These are phyloP conservation scores for Cucumis hystrix DNA, from an alignment of 306 rosid species.

Conservation along the genomic window DNA sequence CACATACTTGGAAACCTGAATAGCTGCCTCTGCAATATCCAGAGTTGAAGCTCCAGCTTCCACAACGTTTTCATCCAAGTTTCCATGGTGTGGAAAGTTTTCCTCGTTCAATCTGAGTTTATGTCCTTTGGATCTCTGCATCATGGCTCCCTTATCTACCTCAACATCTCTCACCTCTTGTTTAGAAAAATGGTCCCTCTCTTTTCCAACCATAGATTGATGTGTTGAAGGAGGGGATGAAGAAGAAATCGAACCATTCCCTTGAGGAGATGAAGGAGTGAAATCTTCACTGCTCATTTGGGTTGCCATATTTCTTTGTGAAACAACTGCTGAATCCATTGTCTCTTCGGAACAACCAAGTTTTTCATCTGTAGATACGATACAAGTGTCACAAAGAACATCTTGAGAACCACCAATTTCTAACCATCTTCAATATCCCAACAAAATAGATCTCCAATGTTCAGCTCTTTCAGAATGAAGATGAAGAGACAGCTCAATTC, in stretches of 20 bases:
- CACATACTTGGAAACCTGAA: constrained; percentile 47
- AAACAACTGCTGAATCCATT: constrained; percentile 15
- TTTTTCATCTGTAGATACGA: constrained; percentile 31
- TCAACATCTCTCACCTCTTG: constrained; percentile 66
- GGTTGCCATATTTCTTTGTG: constrained; percentile 50
- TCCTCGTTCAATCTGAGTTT: constrained; percentile 15
- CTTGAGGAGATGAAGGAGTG: constrained; percentile 17
- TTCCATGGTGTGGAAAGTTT: constrained; percentile 14
- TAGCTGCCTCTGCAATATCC: constrained; percentile 42
- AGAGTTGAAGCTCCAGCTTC: constrained; percentile 28
- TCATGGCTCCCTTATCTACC: constrained; percentile 52
- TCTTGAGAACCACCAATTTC: background rate
- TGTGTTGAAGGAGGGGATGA: constrained; percentile 28
- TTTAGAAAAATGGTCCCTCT: constrained; percentile 16
- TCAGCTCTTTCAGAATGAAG: background rate
- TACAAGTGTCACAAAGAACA: background rate
- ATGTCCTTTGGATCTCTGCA: constrained; percentile 28
- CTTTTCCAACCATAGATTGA: constrained; percentile 17
- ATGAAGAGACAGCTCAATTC: background rate
- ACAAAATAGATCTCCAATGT: background rate
- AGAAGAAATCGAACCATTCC: constrained; percentile 16
- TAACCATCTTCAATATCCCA: background rate
- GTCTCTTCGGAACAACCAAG: constrained; percentile 15
- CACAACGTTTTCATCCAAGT: constrained; percentile 14
- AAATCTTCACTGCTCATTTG: constrained; percentile 52